Evolutionary conservation across 371 early-diverging fungal species (phyloP).

Genomic region (Actinomortierella ambigua): DNA sequence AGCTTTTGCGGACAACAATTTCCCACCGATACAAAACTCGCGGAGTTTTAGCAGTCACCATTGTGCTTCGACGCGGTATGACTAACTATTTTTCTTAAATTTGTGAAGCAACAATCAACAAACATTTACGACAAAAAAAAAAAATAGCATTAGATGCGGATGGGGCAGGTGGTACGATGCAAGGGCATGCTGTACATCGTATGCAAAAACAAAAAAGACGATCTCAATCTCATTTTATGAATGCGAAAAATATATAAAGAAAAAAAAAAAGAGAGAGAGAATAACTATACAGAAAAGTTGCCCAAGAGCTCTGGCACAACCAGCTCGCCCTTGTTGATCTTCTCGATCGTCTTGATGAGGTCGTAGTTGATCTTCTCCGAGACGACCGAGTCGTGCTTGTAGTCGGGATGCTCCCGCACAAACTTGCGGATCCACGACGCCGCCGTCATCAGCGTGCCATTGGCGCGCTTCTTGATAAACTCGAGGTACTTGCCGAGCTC

Average conservation of each 20-base stretch:
- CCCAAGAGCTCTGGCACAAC: constrained; percentile 64
- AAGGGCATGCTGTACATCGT: too few species aligned
- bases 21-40: too few species aligned
- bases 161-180: too few species aligned
- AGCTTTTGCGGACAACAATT: too few species aligned
- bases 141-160: too few species aligned
- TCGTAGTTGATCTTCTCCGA: constrained; percentile 87
- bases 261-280: neutral
- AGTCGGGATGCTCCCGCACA: constrained; percentile 87
- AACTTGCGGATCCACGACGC: constrained; percentile 94
- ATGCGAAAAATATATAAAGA: constrained; percentile 1
- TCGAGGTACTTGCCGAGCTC: constrained; percentile 78
- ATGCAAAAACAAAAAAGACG: too few species aligned
- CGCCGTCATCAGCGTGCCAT: constrained; percentile 83
- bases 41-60: too few species aligned
- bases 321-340: constrained; percentile 69
- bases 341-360: constrained; percentile 70
- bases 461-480: constrained; percentile 84
- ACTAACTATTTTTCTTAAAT: too few species aligned
- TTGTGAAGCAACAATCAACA: too few species aligned
- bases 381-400: constrained; percentile 92
- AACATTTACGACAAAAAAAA: too few species aligned
- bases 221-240: too few species aligned
- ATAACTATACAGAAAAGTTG: constrained; percentile 28
- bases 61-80: too few species aligned